These are phyloP conservation scores for Taiozyma sp. DNA, from an alignment of 1,139 yeast genomes.

Conservation along the genomic window DNA sequence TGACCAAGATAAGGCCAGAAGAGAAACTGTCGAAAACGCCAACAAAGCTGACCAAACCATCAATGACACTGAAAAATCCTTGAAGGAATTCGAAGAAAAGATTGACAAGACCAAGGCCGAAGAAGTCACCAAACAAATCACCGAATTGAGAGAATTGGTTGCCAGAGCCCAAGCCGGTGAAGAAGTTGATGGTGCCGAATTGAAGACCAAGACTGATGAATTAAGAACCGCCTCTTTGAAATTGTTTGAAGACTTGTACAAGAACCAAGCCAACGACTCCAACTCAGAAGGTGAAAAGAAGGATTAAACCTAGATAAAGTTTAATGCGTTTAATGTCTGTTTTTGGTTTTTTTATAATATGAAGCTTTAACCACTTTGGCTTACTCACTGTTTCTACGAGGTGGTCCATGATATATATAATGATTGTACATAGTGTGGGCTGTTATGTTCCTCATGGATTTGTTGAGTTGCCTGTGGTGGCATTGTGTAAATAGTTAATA, in stretches of 20 bases:
- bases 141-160: slow-evolving; percentile 79
- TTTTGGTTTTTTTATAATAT: not conserved
- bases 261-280: slow-evolving; percentile 36
- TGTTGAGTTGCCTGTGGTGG: not conserved
- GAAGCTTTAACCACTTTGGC: not conserved
- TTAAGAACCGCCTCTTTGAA: slow-evolving; percentile 88
- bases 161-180: slow-evolving; percentile 95
- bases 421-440: not conserved
- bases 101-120: slow-evolving; percentile 71
- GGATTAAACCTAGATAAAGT: slow-evolving; percentile 1
- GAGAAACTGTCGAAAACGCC: slow-evolving; percentile 89
- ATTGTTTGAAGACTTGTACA: slow-evolving; percentile 93
- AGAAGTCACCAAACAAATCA: slow-evolving; percentile 70
- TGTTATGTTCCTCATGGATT: not conserved
- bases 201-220: slow-evolving; percentile 92
- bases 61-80: slow-evolving; percentile 91
- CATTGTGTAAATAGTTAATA: not conserved
- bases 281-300: slow-evolving; percentile 15
- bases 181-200: slow-evolving; percentile 71
- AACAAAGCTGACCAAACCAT: slow-evolving; percentile 97
- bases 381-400: not conserved
- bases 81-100: slow-evolving; percentile 92
- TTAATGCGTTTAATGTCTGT: not conserved
- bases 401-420: not conserved
- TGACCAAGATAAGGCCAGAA: slow-evolving; percentile 85